Evolutionary conservation across 2,329 filamentous ascomycete genomes (phyloP), one percentile per base, ranked within the genome.

Genomic region (Aspergillus cejpii): DNA sequence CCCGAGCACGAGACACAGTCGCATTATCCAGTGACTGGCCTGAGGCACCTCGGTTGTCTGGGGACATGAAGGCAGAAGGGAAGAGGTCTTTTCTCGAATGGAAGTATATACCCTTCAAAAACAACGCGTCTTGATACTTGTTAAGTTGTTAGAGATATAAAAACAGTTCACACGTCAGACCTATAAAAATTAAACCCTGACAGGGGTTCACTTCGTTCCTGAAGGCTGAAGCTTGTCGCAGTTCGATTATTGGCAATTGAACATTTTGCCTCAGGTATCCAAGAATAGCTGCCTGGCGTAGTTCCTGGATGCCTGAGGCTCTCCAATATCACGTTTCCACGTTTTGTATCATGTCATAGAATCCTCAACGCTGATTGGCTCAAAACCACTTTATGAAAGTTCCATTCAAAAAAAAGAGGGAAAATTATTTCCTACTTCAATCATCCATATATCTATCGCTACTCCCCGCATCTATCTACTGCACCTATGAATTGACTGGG

Each of bases 21-120:
- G 54, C 51, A 46, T 52, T 53, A 46, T 55, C 55, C 43, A 57
- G 52, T 50, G 37, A 51, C 48, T 53, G 57, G 52, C 46, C 52
- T 49, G 45, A 49, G 39, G 41, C 48, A 53, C 58, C 55, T 41
- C 45, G 48, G 45, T 43, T 46, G 49, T 58, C 55, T 37, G 58
- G 43, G 38, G 64, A 43, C 62, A 63, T 63, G 49, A 43, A 41
- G 37, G 19, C 19, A 23, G 46, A 39, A 17, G 10, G 3, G 39
- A 28, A 23, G 23, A 20, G 24, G 37, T 19, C 41, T 49, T 36
- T n/a, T 20, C 27, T 43, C 26, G 37, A 39, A 41, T 36, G 37
- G 21, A 39, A 23, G 27, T 19, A 10, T 20, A n/a, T 17, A 10
- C 11, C 14, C 24, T 8, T 20, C 8, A 14, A 41, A 12, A 33